Percentiles rank a stretch among this genome's conserved stretches.
Conservation (phyloP, 768 basidiomycete genomes). For the Leccinum uliginosum region DNA sequence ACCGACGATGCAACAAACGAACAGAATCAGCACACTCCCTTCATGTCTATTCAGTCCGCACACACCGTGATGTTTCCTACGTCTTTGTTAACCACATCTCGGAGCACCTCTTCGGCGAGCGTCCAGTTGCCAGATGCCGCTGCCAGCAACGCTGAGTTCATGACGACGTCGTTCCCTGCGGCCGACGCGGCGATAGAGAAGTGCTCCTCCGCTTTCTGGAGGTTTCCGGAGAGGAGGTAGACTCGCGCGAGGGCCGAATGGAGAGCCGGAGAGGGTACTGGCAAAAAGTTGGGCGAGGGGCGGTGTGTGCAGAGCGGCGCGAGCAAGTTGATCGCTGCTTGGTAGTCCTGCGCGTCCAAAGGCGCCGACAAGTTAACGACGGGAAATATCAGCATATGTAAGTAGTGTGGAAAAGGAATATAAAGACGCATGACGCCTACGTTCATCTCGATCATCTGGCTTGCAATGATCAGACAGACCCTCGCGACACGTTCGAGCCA, state of each 20-base stretch:
- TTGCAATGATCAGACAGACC: constrained; percentile 73
- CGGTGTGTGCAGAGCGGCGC: constrained; percentile 56
- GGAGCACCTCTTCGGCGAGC: constrained; percentile 43
- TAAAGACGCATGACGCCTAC: constrained; percentile 32
- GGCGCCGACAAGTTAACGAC: neutral
- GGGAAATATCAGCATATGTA: neutral
- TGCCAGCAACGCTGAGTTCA: constrained; percentile 66
- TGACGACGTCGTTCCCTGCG: constrained; percentile 43
- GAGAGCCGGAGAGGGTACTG: constrained; percentile 46
- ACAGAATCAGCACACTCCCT: neutral
- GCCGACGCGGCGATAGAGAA: constrained; percentile 42
- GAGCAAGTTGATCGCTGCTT: constrained; percentile 64
- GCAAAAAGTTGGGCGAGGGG: constrained; percentile 5
- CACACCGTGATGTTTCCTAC: constrained; percentile 56
- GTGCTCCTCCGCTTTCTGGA: constrained; percentile 54
- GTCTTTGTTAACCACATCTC: constrained; percentile 44
- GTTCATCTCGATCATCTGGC: constrained; percentile 83
- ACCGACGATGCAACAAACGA: neutral
- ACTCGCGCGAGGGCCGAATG: constrained; percentile 69
- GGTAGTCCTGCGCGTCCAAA: constrained; percentile 2
- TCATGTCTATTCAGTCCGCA: neutral
- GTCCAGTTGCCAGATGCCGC: constrained; percentile 71
- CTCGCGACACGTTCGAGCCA: constrained; percentile 81
- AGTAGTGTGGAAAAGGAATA: neutral
- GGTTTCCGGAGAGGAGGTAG: constrained; percentile 69